Evolutionary conservation across 1,284 basidiomycete genomes (phyloP), one percentile per base, ranked within the genome.

Genomic region (Tausonia pullulans): DNA sequence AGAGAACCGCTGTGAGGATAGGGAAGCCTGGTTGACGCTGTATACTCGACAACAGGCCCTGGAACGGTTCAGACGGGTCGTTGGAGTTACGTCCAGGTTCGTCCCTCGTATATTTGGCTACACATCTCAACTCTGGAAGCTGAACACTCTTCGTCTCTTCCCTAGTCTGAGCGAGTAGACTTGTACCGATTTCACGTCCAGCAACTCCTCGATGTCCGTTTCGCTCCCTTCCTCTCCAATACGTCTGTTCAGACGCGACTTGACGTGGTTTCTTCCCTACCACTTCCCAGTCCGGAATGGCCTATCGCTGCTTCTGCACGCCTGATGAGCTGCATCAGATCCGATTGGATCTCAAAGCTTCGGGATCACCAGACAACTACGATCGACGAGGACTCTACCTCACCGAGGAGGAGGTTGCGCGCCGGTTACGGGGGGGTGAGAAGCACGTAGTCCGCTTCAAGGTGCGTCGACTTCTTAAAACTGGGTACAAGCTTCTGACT

Each of bases 271-370:
- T n/a, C 11, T 16, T 49, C 44, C 45, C 61, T n/a, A 41, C 59
- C 14, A 39, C 43, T 50, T 41, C 43, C 41, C 69, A 93, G 90
- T 82, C 82, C 16, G 89, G 87, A 0, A 83, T 88, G 65, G 96
- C 95, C 2, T 99, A 99, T 74, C 85, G 90, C 40, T 98, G 96
- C 74, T 99, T 98, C 78, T 96, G 94, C 73, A 82, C 86, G 0
- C 78, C 83, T 0, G 83, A 87, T 66, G 81, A 82, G 58, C 79
- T 96, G 1, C 74, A 81, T 0, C 78, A 80, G 13, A 87, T 85
- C 45, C 84, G 87, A 27, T 82, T 87, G 69, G 81, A 79, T 48
- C 78, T 92, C 4, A 84, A 85, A 4, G 81, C 84, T 5, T 75
- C 82, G 0, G 90, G 90, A 0, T 86, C 85, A 2, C 84, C 85